Base-by-base conservation (phyloP, 148 eudicot genomes). In the Heliamphora exappendiculata region DNA sequence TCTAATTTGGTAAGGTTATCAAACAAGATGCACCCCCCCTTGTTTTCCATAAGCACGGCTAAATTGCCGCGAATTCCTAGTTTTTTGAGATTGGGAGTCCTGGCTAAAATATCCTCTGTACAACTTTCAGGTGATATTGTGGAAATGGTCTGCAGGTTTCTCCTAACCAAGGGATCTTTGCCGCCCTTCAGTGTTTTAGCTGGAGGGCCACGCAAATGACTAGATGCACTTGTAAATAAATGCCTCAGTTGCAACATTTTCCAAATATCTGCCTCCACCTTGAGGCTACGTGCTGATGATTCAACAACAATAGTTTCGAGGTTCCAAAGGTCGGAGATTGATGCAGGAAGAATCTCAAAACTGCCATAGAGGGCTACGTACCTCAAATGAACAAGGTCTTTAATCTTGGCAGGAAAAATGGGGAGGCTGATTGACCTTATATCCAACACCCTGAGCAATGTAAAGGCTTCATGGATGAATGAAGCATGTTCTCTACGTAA, bases 191-290 rank as follows among this genome's bases (percentile, higher is more conserved):
- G 44, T n/a, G 79, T 22, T 64, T 79, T 77, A 3, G 81, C 19
- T 42, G 68, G 64, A 29, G 85, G 79, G 10, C 75, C 67, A 1
- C 67, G 81, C 65, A 85, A 71, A n/a, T 33, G 12, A 24, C 79
- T 63, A 19, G 87, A 80, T 26, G 79, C 83, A 54, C 63, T 82
- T 36, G 81, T 80, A 9, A 77, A 64, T 1, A 85, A 31, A 68
- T 85, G 85, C 68, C 88, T 82, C 20, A 85, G 55, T 45, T 85
- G 85, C 31, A 57, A 55, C 83, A 85, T 77, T 75, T 80, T 85
- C 88, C 88, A 85, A 49, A 85, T 51, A 64, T 85, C 85, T 16
- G 78, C 84, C 54, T 76, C 44, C 14, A 85, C 63, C 13, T 85
- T 78, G 22, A 85, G 73, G 20, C 67, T 69, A 31, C 83, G 83